Conservation (phyloP, 495 filamentous ascomycete genomes). For the Daldinia vernicosa region DNA sequence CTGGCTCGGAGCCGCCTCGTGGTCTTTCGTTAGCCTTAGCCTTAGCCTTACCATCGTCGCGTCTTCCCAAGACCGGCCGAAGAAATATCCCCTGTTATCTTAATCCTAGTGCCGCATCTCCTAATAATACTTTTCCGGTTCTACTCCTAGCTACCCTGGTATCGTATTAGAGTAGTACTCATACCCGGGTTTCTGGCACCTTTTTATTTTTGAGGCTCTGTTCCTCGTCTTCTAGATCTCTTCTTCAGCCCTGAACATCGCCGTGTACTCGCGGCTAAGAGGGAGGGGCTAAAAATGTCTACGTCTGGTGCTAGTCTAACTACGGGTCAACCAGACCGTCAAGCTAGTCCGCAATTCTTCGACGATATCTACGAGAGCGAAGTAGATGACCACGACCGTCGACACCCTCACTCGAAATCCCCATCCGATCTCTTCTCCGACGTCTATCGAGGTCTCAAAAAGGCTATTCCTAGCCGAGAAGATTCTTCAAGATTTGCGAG, state of each 20-base stretch:
- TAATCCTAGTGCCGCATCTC: constrained; percentile 19
- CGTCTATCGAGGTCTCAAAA: constrained; percentile 61
- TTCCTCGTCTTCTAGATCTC: constrained; percentile 21
- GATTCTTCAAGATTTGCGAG: constrained; percentile 44
- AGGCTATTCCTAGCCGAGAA: constrained; percentile 54
- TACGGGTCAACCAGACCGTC: constrained; percentile 30
- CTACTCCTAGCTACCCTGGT: constrained; percentile 21
- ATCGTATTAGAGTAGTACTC: constrained; percentile 37
- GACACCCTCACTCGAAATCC: constrained; percentile 46
- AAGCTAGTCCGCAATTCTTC: constrained; percentile 22
- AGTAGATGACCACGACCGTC: constrained; percentile 49
- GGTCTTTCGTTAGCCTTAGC: constrained; percentile 18
- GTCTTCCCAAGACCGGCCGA: constrained; percentile 12
- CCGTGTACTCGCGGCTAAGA: constrained; percentile 12
- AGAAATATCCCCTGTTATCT: constrained; percentile 15
- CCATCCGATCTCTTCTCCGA: constrained; percentile 57
- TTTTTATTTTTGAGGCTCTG: constrained; percentile 24
- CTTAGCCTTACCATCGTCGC: constrained; percentile 15
- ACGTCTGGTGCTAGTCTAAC: constrained; percentile 37
- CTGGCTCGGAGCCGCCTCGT: constrained; percentile 25
- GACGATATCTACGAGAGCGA: constrained; percentile 50
- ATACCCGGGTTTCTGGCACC: constrained; percentile 17
- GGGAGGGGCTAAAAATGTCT: constrained; percentile 35
- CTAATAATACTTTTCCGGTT: constrained; percentile 22
- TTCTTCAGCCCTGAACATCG: constrained; percentile 17